Conservation (phyloP, 257 asterid species). For the Parsonsia alboflavescens region DNA sequence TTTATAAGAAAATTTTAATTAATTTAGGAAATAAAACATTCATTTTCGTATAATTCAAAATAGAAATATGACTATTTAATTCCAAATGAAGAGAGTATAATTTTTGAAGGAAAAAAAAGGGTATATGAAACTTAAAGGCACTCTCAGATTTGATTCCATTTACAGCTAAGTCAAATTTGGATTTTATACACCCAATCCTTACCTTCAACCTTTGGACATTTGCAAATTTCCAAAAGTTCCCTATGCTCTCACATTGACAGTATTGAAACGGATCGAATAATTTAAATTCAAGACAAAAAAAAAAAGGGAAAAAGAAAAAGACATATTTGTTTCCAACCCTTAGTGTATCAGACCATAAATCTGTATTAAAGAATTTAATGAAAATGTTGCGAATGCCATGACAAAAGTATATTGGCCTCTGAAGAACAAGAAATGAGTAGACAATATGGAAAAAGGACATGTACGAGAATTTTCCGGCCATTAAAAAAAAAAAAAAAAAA, state of each 20-base stretch:
- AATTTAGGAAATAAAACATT: too few relatives aligned
- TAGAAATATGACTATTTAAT: too few relatives aligned
- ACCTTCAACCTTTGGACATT: slow-evolving; percentile 4
- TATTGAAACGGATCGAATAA: background rate
- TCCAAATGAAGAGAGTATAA: too few relatives aligned
- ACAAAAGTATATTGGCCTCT: background rate
- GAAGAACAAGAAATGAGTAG: background rate
- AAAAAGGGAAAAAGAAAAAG: background rate
- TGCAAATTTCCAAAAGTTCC: background rate
- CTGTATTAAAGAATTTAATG: background rate
- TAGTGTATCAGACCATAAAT: too few relatives aligned
- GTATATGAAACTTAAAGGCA: background rate
- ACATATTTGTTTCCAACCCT: background rate
- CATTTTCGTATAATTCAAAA: too few relatives aligned
- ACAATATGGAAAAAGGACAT: background rate
- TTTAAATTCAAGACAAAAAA: too few relatives aligned
- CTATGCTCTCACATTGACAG: background rate
- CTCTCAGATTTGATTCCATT: slow-evolving; percentile 13
- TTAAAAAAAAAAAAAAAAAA: background rate
- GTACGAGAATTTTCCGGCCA: background rate
- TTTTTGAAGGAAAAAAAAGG: background rate
- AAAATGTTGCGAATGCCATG: slow-evolving; percentile 1
- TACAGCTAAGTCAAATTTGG: slow-evolving; percentile 26
- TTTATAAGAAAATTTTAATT: too few relatives aligned
- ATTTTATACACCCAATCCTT: slow-evolving; percentile 9